Evolutionary conservation across 2,329 filamentous ascomycete genomes (phyloP).

Genomic region (Sporothrix euskadiensis): DNA sequence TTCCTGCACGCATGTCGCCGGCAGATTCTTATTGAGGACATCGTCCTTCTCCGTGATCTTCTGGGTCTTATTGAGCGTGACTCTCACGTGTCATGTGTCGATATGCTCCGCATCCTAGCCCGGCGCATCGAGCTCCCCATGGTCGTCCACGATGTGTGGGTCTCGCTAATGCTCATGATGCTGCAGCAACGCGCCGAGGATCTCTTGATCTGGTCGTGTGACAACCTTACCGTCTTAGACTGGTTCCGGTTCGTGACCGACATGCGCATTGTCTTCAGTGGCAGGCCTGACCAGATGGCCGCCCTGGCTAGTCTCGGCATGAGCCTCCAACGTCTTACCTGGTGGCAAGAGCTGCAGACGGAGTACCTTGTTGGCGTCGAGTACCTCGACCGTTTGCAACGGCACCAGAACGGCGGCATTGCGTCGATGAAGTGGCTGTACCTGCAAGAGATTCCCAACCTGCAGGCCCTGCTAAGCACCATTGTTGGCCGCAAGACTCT

Average conservation of each 20-base stretch:
- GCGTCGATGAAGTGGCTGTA: constrained; percentile 30
- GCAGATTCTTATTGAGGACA: constrained; percentile 33
- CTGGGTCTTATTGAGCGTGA: constrained; percentile 29
- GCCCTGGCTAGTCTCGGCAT: constrained; percentile 29
- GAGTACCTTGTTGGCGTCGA: constrained; percentile 19
- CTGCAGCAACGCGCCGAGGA: constrained; percentile 28
- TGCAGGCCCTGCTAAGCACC: constrained; percentile 28
- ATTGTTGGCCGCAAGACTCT: constrained; percentile 23
- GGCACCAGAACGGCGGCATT: constrained; percentile 1
- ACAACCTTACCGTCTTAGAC: constrained; percentile 27
- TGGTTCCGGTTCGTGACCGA: constrained; percentile 34
- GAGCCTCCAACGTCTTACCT: constrained; percentile 20
- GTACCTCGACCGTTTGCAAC: constrained; percentile 24
- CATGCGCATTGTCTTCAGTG: constrained; percentile 28
- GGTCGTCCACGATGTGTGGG: constrained; percentile 33
- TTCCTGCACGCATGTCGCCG: constrained; percentile 31
- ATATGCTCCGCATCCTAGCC: constrained; percentile 33
- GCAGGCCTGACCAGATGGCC: neutral
- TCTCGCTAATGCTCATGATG: constrained; percentile 29
- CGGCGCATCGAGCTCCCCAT: constrained; percentile 29
- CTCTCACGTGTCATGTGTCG: constrained; percentile 29
- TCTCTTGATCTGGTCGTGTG: constrained; percentile 32
- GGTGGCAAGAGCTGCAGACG: constrained; percentile 23
- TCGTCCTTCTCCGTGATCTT: constrained; percentile 32
- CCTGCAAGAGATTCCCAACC: constrained; percentile 24